Conservation (phyloP, 208 protist genomes). For the Wallacemonas collosoma region DNA sequence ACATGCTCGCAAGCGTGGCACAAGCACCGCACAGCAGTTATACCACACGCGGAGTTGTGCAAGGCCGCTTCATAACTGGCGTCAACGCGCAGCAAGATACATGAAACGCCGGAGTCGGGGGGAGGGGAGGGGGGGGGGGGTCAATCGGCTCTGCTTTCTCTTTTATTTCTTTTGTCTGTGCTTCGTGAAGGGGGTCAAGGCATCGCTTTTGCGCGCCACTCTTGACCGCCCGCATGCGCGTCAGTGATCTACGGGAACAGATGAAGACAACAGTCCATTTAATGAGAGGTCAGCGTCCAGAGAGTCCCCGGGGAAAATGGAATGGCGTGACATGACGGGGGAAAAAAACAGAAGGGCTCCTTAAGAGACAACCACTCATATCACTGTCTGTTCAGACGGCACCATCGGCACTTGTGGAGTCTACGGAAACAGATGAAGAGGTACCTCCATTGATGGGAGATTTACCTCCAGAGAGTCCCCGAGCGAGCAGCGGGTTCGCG, state of each 20-base stretch:
- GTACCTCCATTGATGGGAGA: conserved; percentile 11
- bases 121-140: too few species aligned
- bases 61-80: too few species aligned
- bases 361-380: too few species aligned
- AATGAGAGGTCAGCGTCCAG: neutral
- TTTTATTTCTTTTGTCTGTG: too few species aligned
- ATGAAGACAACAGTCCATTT: neutral
- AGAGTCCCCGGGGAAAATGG: neutral
- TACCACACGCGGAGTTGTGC: too few species aligned
- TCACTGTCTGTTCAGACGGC: too few species aligned
- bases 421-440: conserved; percentile 37
- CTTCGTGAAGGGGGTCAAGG: too few species aligned
- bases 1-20: too few species aligned
- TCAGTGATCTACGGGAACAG: conserved; percentile 1
- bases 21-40: too few species aligned
- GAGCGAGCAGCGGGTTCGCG: neutral
- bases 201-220: neutral
- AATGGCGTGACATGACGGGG: neutral
- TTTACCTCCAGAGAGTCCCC: conserved; percentile 12
- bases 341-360: neutral
- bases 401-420: neutral
- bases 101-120: too few species aligned
- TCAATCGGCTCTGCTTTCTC: too few species aligned
- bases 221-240: neutral
- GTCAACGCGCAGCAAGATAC: too few species aligned